Base-by-base conservation (phyloP, 2,329 filamentous ascomycete species). In the Aspergillus sp. region DNA sequence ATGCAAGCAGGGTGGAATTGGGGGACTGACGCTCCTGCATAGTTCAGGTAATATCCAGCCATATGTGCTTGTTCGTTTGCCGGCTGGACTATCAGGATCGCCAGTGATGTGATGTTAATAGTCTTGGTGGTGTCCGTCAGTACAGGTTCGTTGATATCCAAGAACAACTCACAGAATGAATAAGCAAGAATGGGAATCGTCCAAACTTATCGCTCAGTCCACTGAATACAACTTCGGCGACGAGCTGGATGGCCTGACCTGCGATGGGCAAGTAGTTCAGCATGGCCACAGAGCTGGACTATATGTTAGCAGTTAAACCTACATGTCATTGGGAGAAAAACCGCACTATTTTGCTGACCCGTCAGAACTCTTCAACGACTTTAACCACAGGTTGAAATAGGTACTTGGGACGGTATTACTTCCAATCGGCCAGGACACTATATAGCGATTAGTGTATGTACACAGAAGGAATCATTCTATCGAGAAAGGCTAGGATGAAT, bases 31-130 rank as follows among this genome's bases (percentile, higher is more conserved):
- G 55, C 49, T 42, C 50, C 55, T 6, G 53, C 18, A 13, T 57
- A 54, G 26, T 57, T 42, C 34, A 57, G 52, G 17, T 54, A 57
- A 32, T 52, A 57, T n/a, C 55, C 55, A 7, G 43, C 55, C 55
- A 57, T 57, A 38, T 57, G 53, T 1, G 44, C 26, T n/a, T 48
- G 30, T 26, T 57, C 24, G 44, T 49, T 57, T 30, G 20, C 53
- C 5, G 55, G 55, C 2, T 22, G 55, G 18, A 57, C 43, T 3
- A 49, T 48, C 12, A 57, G 50, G 22, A 54, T 57, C 1, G 30
- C 34, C 9, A 57, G 44, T 1, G 55, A 54, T 1, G 50, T 38
- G 3, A 57, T 54, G 26, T 54, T 57, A 11, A 57, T 54, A 5
- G 15, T 45, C 55, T 57, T 32, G 13, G 0, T 30, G 9, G 26